Evolutionary conservation across 108 stramenopile genomes (phyloP).

Genomic region (Fragilaria radians): DNA sequence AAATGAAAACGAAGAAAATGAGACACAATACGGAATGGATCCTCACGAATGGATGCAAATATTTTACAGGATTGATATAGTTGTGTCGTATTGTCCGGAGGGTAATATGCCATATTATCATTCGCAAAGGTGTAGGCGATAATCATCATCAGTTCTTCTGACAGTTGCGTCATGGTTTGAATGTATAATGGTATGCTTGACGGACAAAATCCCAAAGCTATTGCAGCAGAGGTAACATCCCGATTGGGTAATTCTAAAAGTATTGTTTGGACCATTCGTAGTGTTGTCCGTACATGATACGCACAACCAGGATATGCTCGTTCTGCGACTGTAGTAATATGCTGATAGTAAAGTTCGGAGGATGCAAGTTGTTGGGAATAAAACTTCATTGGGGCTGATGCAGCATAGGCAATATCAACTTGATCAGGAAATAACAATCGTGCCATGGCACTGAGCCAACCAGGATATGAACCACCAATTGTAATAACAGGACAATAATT

Average conservation of each 20-base stretch:
- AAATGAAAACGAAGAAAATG: conserved; percentile 14
- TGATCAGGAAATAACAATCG: conserved; percentile 53
- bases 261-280: conserved; percentile 27
- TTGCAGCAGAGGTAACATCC: neutral
- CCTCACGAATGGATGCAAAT: conserved; percentile 14
- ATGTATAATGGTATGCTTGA: conserved; percentile 49
- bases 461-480: conserved; percentile 73
- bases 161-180: conserved; percentile 18
- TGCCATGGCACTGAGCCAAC: conserved; percentile 63
- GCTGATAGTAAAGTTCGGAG: conserved; percentile 78
- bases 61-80: conserved; percentile 49
- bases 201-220: conserved; percentile 33
- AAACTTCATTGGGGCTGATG: conserved; percentile 59
- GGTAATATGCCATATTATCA: conserved; percentile 78
- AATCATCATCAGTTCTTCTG: conserved; percentile 71
- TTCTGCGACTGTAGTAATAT: conserved; percentile 59
- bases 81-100: conserved; percentile 46
- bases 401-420: conserved; percentile 62
- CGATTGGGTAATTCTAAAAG: conserved; percentile 7
- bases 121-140: conserved; percentile 82
- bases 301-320: conserved; percentile 38
- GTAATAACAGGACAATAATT: conserved; percentile 74
- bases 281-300: conserved; percentile 28
- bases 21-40: conserved; percentile 20
- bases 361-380: conserved; percentile 63